A percentile compares a stretch with the other conserved stretches of the same genome.
Evolutionary conservation across 768 basidiomycete species (phyloP).

Genomic region (Chlorophyllum brunneum): DNA sequence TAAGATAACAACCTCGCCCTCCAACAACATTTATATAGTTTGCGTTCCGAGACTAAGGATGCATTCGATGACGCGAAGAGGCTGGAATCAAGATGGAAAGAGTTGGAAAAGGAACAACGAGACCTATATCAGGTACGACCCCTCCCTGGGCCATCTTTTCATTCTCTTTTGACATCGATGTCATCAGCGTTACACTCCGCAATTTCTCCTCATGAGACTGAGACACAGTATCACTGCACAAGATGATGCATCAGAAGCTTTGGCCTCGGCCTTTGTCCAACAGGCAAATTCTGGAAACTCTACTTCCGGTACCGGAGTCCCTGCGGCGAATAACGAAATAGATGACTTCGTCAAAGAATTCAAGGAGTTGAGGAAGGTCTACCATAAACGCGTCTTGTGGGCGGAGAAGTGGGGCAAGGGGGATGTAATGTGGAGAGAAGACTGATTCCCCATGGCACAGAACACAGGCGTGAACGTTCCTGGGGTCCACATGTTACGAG

Average conservation of each 20-base stretch:
- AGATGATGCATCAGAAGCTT: constrained; percentile 82
- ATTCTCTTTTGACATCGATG: background rate
- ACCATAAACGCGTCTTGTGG: constrained; percentile 92
- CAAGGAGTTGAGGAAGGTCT: constrained; percentile 82
- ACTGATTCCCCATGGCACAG: constrained; percentile 27
- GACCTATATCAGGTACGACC: constrained; percentile 78
- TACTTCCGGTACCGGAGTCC: constrained; percentile 30
- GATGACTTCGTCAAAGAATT: constrained; percentile 89
- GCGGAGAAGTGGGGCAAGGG: constrained; percentile 82
- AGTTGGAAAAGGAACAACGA: constrained; percentile 82
- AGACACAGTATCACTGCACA: constrained; percentile 86
- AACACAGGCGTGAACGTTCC: background rate
- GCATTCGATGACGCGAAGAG: constrained; percentile 85
- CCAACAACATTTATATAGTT: constrained; percentile 69
- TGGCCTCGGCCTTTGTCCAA: constrained; percentile 82
- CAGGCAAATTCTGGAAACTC: constrained; percentile 38
- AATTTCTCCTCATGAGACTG: constrained; percentile 85
- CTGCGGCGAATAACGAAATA: constrained; percentile 51
- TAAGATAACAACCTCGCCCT: constrained; percentile 73
- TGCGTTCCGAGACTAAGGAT: constrained; percentile 80
- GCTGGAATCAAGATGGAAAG: constrained; percentile 80
- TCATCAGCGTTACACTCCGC: constrained; percentile 74
- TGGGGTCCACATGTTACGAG: background rate
- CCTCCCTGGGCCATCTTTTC: background rate
- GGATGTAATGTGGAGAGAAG: constrained; percentile 82